Percentiles rank a stretch among this genome's conserved stretches.
These are phyloP conservation scores for Fusarium pseudograminearum DNA, from an alignment of 2,329 filamentous ascomycete genomes.

Conservation along the genomic window DNA sequence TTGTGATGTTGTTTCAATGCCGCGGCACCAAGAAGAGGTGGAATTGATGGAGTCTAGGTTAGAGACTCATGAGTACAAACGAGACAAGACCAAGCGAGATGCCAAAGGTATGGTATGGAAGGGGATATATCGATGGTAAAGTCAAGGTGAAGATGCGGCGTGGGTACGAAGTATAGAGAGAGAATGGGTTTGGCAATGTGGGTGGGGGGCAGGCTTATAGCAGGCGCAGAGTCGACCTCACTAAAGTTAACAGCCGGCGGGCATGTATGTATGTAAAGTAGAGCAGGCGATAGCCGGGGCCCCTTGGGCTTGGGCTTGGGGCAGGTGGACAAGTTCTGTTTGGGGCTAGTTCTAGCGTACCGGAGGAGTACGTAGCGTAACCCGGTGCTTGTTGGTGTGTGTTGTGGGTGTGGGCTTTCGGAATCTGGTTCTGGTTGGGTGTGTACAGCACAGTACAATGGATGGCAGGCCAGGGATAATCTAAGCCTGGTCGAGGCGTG, in stretches of 20 bases:
- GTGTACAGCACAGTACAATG: slow-evolving; percentile 22
- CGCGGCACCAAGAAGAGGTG: slow-evolving; percentile 40
- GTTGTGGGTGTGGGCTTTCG: slow-evolving; percentile 32
- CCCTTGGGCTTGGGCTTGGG: slow-evolving; percentile 27
- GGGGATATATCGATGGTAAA: slow-evolving; percentile 27
- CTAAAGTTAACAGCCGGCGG: slow-evolving; percentile 3
- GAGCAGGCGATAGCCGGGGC: slow-evolving; percentile 37
- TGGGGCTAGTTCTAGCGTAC: slow-evolving; percentile 45
- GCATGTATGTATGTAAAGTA: slow-evolving; percentile 16
- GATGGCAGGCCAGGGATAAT: slow-evolving; percentile 37
- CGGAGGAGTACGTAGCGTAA: slow-evolving; percentile 36
- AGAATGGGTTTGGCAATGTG: slow-evolving; percentile 44
- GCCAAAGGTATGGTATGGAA: slow-evolving; percentile 5
- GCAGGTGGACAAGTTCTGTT: slow-evolving; percentile 45
- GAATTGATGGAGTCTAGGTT: slow-evolving; percentile 22
- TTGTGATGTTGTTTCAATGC: slow-evolving; percentile 41
- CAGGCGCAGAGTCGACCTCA: slow-evolving; percentile 30
- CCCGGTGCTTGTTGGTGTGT: slow-evolving; percentile 21
- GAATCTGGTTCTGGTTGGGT: slow-evolving; percentile 11
- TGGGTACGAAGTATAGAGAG: slow-evolving; percentile 44
- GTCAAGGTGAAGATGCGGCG: slow-evolving; percentile 33
- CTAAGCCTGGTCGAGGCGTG: slow-evolving; percentile 45
- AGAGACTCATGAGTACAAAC: slow-evolving; percentile 43
- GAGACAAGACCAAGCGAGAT: slow-evolving; percentile 17
- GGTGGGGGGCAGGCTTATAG: slow-evolving; percentile 49